Base-by-base conservation (phyloP, 139 green algal genomes). In the Zygnema cylindricum region DNA sequence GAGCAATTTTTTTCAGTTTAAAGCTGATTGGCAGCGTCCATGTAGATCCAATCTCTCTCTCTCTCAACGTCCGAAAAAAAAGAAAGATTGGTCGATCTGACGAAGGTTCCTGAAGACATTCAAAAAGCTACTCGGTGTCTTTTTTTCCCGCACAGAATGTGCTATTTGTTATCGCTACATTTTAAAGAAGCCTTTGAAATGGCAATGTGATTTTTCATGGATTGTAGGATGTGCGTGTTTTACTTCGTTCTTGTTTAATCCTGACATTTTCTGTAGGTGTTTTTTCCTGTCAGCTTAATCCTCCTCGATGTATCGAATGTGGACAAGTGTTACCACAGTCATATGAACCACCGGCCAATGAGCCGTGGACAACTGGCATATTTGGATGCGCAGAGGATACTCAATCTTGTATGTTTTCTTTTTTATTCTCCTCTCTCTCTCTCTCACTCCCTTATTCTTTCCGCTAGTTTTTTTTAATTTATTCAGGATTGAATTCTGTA, bases 291-390 rank as follows among this genome's bases (percentile, higher is more conserved):
- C 82, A 87, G 82, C 82, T 87, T 39, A 82, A 87, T 32, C 38
- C 55, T 43, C 82, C 35, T 25, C 82, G 82, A 32, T 87, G 82
- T 54, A 30, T 87, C 23, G 82, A 87, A 32, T 87, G 82, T 71
- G 82, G 82, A 25, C 82, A 87, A 82, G 33, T 82, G 22, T 55
- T 87, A 30, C 82, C 82, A 7, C 82, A 82, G 43, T 25, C 55
- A n/a, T 87, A 87, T n/a, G 42, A 87, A 71, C 55, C 82, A 0
- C 82, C 82, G n/a, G 38, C 43, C 7, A 82, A 87, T 54, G 82
- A 87, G 82, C 82, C 82, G 2, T 87, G 82, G 82, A 82, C 55
- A 39, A 87, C 82, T n/a, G 82, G 82, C 82, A 87, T 87, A 0
- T 87, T 87, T n/a, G 82, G n/a, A 16, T 87, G 82, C 43, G 43